These are phyloP conservation scores for Gonium pectorale DNA, from an alignment of 139 green algal genomes.

Conservation along the genomic window DNA sequence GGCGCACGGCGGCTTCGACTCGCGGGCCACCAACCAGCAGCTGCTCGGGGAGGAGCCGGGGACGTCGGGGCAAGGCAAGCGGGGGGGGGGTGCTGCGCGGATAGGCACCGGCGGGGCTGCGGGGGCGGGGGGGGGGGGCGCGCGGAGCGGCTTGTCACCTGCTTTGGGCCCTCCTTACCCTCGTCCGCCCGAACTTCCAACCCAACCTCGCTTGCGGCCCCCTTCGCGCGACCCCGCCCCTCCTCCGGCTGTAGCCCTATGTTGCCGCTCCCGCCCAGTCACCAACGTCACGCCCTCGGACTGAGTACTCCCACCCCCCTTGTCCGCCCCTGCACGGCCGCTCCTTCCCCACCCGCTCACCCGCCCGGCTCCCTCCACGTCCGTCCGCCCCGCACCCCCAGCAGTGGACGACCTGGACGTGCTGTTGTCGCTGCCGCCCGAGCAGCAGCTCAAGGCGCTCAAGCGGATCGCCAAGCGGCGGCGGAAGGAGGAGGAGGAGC, in stretches of 20 bases:
- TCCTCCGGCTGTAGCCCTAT: too few relatives aligned
- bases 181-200: too few relatives aligned
- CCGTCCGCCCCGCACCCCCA: too few relatives aligned
- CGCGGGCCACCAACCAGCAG: constrained; percentile 60
- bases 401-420: constrained; percentile 14
- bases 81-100: not conserved
- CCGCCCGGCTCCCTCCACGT: too few relatives aligned
- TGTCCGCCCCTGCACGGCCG: too few relatives aligned
- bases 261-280: too few relatives aligned
- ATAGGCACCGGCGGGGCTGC: not conserved
- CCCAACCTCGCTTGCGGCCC: too few relatives aligned
- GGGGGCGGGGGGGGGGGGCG: not conserved
- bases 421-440: constrained; percentile 28
- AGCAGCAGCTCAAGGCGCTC: constrained; percentile 42
- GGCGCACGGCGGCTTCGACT: constrained; percentile 52
- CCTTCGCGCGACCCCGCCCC: not conserved
- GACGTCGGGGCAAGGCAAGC: not conserved
- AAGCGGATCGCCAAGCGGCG: constrained; percentile 27
- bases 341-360: too few relatives aligned
- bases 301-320: too few relatives aligned
- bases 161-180: too few relatives aligned
- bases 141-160: too few relatives aligned
- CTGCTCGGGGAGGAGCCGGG: constrained; percentile 58
- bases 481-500: constrained; percentile 43
- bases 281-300: too few relatives aligned